Percentiles rank a stretch among this genome's conserved stretches.
These are phyloP conservation scores for Pichia sp. DNA, from an alignment of 1,139 yeast genomes.

Conservation along the genomic window DNA sequence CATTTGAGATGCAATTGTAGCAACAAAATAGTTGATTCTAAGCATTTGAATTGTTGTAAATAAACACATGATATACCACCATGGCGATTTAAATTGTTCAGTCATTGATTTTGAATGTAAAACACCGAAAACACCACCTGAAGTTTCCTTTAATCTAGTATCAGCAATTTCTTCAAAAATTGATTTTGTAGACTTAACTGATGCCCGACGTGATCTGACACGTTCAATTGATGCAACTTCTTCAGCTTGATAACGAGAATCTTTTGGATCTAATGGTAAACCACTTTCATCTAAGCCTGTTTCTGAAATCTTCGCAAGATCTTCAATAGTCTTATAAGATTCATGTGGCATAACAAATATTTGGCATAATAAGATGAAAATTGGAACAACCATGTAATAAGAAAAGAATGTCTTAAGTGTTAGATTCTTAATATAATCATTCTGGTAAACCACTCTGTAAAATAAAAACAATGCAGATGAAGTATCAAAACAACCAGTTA, in stretches of 20 bases:
- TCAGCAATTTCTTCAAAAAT: slow-evolving; percentile 63
- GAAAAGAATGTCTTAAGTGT: slow-evolving; percentile 54
- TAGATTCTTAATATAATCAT: slow-evolving; percentile 27
- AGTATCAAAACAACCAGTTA: slow-evolving; percentile 8
- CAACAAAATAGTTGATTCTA: slow-evolving; percentile 85
- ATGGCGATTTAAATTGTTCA: slow-evolving; percentile 63
- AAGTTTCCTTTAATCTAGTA: slow-evolving; percentile 42
- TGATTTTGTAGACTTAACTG: slow-evolving; percentile 39
- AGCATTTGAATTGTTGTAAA: slow-evolving; percentile 86
- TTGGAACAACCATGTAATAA: slow-evolving; percentile 62
- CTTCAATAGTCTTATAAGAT: slow-evolving; percentile 66
- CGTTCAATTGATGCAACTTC: slow-evolving; percentile 14
- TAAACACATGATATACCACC: slow-evolving; percentile 72
- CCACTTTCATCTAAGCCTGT: slow-evolving; percentile 67
- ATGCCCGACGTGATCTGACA: slow-evolving; percentile 22
- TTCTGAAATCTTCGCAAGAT: slow-evolving; percentile 60
- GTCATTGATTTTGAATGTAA: slow-evolving; percentile 60
- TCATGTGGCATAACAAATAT: slow-evolving; percentile 69
- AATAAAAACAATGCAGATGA: slow-evolving; percentile 52
- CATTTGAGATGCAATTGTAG: slow-evolving; percentile 78
- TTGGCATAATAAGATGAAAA: slow-evolving; percentile 69
- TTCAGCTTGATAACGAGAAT: slow-evolving; percentile 35
- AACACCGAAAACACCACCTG: slow-evolving; percentile 82
- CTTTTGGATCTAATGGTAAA: slow-evolving; percentile 40
- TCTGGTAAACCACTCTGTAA: slow-evolving; percentile 59